Conservation (phyloP, 768 basidiomycete genomes). For the Trametes cinnabarina region DNA sequence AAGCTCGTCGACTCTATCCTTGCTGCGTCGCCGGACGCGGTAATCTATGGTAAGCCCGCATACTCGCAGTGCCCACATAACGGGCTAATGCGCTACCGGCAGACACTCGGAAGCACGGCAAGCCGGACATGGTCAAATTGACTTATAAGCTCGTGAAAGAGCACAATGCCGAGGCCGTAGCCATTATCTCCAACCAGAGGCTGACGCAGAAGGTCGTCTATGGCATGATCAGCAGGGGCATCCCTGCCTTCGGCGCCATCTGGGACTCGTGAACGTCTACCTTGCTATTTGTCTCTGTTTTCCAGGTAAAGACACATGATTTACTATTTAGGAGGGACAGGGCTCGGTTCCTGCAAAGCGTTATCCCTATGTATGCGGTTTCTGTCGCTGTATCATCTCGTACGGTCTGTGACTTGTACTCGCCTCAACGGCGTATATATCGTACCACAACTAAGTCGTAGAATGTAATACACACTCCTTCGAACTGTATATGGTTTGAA, state of each 20-base stretch:
- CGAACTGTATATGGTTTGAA: no score
- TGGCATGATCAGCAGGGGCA: conserved; percentile 57
- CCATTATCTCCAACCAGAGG: conserved; percentile 58
- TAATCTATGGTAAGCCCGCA: conserved; percentile 49
- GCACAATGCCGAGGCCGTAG: conserved; percentile 46
- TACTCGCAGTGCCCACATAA: neutral
- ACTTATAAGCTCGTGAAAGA: conserved; percentile 36
- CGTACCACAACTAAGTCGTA: neutral
- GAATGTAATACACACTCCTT: neutral
- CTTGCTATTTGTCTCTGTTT: neutral
- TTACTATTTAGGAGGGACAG: neutral
- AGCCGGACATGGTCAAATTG: conserved; percentile 39
- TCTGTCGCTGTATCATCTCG: neutral
- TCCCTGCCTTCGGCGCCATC: conserved; percentile 61
- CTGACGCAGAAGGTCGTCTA: conserved; percentile 57
- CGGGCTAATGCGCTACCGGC: neutral
- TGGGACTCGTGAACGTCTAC: conserved; percentile 47
- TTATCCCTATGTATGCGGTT: neutral
- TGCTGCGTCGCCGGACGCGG: conserved; percentile 51
- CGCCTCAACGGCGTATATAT: neutral
- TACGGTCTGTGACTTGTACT: neutral
- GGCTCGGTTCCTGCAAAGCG: neutral
- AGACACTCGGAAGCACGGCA: conserved; percentile 37
- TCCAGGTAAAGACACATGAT: neutral
- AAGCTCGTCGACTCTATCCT: conserved; percentile 56